These are phyloP conservation scores for Hypoxylon sp. DNA, from an alignment of 2,329 filamentous ascomycete species.

Conservation along the genomic window DNA sequence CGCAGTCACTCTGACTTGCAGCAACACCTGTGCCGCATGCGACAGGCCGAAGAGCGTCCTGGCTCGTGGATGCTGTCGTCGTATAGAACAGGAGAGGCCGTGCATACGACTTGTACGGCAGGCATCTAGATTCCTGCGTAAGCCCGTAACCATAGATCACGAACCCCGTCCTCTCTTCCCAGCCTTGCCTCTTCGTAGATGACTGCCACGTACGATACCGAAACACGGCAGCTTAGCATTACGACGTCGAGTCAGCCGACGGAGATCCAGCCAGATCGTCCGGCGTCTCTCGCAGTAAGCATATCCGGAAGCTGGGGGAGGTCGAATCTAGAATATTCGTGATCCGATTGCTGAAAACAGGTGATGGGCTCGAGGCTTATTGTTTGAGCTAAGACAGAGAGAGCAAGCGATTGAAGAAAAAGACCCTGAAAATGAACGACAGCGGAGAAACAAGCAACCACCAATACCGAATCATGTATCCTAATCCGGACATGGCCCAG, in stretches of 20 bases:
- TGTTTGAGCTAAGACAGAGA: constrained; percentile 9
- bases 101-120: background rate
- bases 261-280: constrained; percentile 1
- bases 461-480: constrained; percentile 14
- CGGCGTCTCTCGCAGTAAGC: background rate
- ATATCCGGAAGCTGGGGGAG: background rate
- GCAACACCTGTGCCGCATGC: constrained; percentile 27
- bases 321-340: background rate
- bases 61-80: constrained; percentile 5
- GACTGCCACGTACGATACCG: background rate
- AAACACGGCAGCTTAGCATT: constrained; percentile 13
- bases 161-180: constrained; percentile 6
- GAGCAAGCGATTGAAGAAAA: no score
- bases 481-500: no score
- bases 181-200: no score
- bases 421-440: background rate
- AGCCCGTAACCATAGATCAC: constrained; percentile 3
- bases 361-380: background rate
- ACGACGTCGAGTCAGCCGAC: background rate
- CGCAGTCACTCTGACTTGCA: constrained; percentile 24
- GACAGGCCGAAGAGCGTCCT: constrained; percentile 11
- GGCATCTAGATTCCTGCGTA: constrained; percentile 16
- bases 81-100: background rate
- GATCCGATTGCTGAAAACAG: constrained; percentile 4
- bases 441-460: constrained; percentile 27